Evolutionary conservation across 2,329 filamentous ascomycete genomes (phyloP), one percentile per base, ranked within the genome.

Genomic region (Cladosporium oxysporum): DNA sequence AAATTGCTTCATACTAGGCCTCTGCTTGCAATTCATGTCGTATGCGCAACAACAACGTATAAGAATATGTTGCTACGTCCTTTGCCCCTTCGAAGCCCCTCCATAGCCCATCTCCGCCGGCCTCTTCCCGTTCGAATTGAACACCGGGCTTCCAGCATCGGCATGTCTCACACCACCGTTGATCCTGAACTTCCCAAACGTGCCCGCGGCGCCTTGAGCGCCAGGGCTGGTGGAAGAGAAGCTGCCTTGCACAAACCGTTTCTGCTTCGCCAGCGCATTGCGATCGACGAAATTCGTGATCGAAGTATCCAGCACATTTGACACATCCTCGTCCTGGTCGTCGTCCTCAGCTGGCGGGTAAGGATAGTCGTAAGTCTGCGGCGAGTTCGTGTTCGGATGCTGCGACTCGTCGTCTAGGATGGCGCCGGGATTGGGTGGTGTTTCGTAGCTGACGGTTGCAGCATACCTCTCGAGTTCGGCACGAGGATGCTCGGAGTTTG

Each of bases 351-450:
- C 26, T 2, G 35, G 50, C 2, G 35, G 50, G 33, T 41, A 63
- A 6, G 49, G 61, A n/a, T 63, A 63, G 11, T 63, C 55, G 37
- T 63, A 63, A 12, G 21, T 47, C 4, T 59, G 33, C 6, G 61
- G 61, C 4, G 61, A 63, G 5, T 44, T 21, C 14, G 57, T 53
- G 8, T 57, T 41, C 18, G 55, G 26, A 52, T 61, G 35, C 58
- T 65, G 44, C 12, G 67, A 65, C 14, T 69, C 71, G 8, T 72
- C 71, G 64, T 55, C 66, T 11, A 70, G 44, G 21, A 76, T 68
- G 1, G 69, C 67, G 18, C 74, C 74, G 11, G 74, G 73, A 11
- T 74, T 64, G 2, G 71, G 71, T 3, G 74, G 73, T 18, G 73
- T 75, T 62, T 75, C 70, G 52, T 76, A 75, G 23, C 59, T 66